Evolutionary conservation across 805 yeast species (phyloP), one percentile per base, ranked within the genome.

Genomic region (Suhomyces pyralidae): DNA sequence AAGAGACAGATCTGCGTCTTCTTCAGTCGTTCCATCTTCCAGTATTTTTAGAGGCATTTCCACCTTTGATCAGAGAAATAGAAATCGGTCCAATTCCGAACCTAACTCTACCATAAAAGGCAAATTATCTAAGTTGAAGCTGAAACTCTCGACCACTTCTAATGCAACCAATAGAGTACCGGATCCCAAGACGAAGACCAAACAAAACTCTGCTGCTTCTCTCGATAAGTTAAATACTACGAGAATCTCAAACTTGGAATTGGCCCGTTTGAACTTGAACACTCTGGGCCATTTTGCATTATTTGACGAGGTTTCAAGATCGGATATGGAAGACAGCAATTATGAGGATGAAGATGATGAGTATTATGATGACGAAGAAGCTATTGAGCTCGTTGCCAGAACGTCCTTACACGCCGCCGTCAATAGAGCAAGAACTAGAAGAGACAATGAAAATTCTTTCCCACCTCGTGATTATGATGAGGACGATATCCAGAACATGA

Each of bases 401-500:
- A 28, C 24, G 2, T 28, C 36, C 17, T n/a, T 36, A 20, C 20
- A 19, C 7, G 14, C 45, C n/a, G 19, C 15, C 8, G 30, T n/a
- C 12, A 24, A 42, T 19, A 17, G 42, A 17, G 42, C 42, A 4
- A 38, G n/a, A 17, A 22, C 25, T 7, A 22, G 25, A 22, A 22
- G 25, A 22, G 25, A 22, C 25, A 22, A 22, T 22, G 25, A 22
- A 22, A 22, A 22, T 22, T 5, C 3, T 4, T 4, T 2, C 7
- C 25, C n/a, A n/a, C n/a, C 36, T 15, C 25, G 48, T 25, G 58
- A 51, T 9, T 57, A 56, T 14, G 57, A 52, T 5, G 54, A 52
- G 22, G 62, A 58, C 20, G 66, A 67, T 51, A 58, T 64, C 17
- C 67, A 61, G 22, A 61, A 67, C 48, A 44, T 65, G 49, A 61